These are phyloP conservation scores for Mariannaea sp. DNA, from an alignment of 2,329 filamentous ascomycete species.

Conservation along the genomic window DNA sequence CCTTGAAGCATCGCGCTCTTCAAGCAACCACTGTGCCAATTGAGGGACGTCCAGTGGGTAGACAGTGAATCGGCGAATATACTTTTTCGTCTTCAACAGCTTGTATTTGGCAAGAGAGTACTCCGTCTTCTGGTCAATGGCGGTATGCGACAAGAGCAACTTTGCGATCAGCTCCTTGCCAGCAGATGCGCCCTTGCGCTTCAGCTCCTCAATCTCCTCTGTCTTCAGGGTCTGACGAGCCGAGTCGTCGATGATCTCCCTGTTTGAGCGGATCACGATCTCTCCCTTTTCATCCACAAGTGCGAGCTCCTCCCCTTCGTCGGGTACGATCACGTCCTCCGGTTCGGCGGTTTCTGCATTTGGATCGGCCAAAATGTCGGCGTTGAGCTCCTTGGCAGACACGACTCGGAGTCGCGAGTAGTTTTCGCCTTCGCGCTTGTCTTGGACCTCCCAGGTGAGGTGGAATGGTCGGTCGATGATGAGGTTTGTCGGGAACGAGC, in stretches of 20 bases:
- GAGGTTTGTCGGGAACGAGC: conserved; percentile 85
- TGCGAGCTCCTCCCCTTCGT: conserved; percentile 49
- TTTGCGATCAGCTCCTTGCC: conserved; percentile 93
- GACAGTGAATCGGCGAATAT: conserved; percentile 84
- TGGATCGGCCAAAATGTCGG: conserved; percentile 67
- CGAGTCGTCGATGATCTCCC: conserved; percentile 63
- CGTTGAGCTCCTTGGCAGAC: conserved; percentile 79
- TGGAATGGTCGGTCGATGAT: conserved; percentile 91
- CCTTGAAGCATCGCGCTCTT: conserved; percentile 78
- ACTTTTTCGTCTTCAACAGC: conserved; percentile 91
- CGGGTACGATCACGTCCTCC: conserved; percentile 45
- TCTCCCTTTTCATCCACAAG: conserved; percentile 50
- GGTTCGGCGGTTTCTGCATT: conserved; percentile 50
- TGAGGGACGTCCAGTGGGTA: conserved; percentile 80
- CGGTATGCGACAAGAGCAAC: conserved; percentile 85
- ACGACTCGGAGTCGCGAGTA: conserved; percentile 78
- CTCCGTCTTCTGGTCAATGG: conserved; percentile 89
- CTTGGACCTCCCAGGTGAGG: conserved; percentile 86
- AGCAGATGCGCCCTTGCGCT: conserved; percentile 73
- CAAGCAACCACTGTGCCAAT: conserved; percentile 76
- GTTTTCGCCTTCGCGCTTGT: conserved; percentile 66
- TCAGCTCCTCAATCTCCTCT: conserved; percentile 75
- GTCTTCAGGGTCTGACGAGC: conserved; percentile 78
- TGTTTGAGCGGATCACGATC: conserved; percentile 59
- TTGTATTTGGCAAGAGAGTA: conserved; percentile 97